These are phyloP conservation scores for Eucalyptus marginata DNA, from an alignment of 345 rosid genomes.

Conservation along the genomic window DNA sequence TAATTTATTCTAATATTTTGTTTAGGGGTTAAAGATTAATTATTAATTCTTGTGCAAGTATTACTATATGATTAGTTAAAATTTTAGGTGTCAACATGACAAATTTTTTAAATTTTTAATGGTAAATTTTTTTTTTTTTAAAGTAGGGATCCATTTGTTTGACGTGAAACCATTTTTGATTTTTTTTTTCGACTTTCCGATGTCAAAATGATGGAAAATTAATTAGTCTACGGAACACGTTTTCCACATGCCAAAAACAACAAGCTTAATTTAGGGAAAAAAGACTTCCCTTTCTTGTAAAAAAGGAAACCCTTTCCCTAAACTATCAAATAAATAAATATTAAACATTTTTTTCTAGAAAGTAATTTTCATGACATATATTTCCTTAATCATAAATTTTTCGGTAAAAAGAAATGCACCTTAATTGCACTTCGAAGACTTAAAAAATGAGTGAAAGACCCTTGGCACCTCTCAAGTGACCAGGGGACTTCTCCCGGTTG, in stretches of 20 bases:
- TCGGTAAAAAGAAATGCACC: too few species aligned
- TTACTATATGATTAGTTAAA: too few species aligned
- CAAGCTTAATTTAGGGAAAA: background rate
- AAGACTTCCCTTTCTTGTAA: background rate
- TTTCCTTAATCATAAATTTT: background rate
- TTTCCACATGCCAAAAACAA: background rate
- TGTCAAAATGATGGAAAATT: background rate
- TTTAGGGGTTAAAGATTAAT: too few species aligned
- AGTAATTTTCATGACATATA: background rate
- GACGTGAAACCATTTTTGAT: too few species aligned
- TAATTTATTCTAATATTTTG: too few species aligned
- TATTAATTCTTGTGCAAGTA: too few species aligned
- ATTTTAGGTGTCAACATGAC: background rate
- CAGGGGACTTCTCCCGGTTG: background rate
- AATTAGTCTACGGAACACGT: fast-evolving
- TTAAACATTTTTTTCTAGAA: background rate
- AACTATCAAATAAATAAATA: background rate
- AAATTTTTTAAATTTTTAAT: background rate
- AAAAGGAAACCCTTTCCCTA: background rate
- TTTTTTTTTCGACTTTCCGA: too few species aligned
- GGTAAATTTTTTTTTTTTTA: background rate
- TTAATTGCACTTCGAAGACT: background rate
- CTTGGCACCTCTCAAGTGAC: background rate
- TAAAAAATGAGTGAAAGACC: background rate
- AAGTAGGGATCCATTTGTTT: background rate